Evolutionary conservation across 495 filamentous ascomycete species (phyloP).

Genomic region (Rostrohypoxylon terebratum): DNA sequence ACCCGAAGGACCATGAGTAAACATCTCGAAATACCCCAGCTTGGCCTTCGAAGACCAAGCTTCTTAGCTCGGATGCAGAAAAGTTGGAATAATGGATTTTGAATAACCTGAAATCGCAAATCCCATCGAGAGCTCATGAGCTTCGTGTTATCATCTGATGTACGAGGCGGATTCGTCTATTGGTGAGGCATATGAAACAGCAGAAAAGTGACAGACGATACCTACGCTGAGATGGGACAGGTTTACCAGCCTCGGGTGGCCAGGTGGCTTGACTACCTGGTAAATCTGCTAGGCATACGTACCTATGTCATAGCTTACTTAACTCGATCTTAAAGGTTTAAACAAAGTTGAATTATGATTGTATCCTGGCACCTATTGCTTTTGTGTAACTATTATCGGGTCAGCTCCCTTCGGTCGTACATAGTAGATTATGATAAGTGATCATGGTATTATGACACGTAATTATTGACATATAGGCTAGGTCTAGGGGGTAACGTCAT

Average conservation of each 20-base stretch:
- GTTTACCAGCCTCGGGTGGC: slow-evolving; percentile 6
- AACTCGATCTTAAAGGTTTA: slow-evolving; percentile 4
- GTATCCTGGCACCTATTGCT: not conserved
- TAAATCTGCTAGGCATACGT: not conserved
- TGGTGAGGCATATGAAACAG: slow-evolving; percentile 16
- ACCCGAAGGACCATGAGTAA: not conserved
- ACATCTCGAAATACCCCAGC: slow-evolving; percentile 12
- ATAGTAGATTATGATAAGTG: not conserved
- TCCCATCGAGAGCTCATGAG: not conserved
- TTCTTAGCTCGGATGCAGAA: not conserved
- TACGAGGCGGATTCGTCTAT: slow-evolving; percentile 10
- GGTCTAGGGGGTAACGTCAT: slow-evolving; percentile 19
- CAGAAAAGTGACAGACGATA: not conserved
- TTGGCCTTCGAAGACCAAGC: not conserved
- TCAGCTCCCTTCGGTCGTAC: too few relatives aligned
- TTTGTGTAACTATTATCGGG: slow-evolving; percentile 1
- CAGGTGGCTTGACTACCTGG: slow-evolving; percentile 1
- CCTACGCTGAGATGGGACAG: not conserved
- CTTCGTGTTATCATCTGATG: slow-evolving; percentile 6
- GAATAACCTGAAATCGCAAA: not conserved
- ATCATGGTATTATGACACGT: slow-evolving; percentile 6
- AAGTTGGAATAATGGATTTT: not conserved
- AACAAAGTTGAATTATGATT: not conserved
- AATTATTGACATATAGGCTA: not conserved
- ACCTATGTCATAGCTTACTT: not conserved